phyloP scores from a whole-genome alignment of 371 early-diverging fungal genomes.

The Rhizopus sp. region DNA sequence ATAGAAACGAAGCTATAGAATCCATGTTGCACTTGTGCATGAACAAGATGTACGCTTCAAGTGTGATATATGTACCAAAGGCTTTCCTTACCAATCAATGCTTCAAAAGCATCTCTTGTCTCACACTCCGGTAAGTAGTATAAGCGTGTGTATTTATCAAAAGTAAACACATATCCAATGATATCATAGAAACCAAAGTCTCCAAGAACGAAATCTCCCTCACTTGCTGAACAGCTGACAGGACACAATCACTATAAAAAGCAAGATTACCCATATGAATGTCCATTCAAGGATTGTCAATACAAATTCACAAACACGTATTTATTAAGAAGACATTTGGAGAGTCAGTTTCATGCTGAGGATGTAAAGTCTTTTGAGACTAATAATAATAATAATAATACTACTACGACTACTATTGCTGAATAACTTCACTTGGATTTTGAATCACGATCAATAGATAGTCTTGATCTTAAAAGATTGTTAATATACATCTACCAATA shows the following conservation, averaged over 20 bases:
- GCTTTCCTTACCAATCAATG: slow-evolving; percentile 61
- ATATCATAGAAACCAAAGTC: slow-evolving; percentile 7
- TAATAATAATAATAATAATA: background rate
- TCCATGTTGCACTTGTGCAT: slow-evolving; percentile 49
- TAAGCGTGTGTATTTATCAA: background rate
- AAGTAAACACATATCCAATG: background rate
- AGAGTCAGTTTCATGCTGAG: slow-evolving; percentile 25
- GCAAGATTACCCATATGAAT: slow-evolving; percentile 12
- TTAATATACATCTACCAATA: background rate
- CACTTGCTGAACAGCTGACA: slow-evolving; percentile 20
- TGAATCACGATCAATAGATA: slow-evolving; percentile 90
- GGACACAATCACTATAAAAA: slow-evolving; percentile 19
- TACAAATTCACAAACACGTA: slow-evolving; percentile 22
- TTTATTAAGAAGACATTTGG: slow-evolving; percentile 35
- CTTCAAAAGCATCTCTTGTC: slow-evolving; percentile 47
- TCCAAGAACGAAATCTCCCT: slow-evolving; percentile 12
- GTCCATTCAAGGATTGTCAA: slow-evolving; percentile 26
- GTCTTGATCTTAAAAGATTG: slow-evolving; percentile 66
- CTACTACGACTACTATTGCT: slow-evolving; percentile 15
- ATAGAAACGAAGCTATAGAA: slow-evolving; percentile 33
- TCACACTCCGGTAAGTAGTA: slow-evolving; percentile 25
- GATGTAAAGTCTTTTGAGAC: slow-evolving; percentile 15
- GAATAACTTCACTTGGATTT: slow-evolving; percentile 62
- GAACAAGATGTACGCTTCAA: slow-evolving; percentile 35
- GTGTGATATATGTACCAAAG: slow-evolving; percentile 52